Base-by-base conservation (phyloP, 2,329 filamentous ascomycete species). In the Fusarium humuli region DNA sequence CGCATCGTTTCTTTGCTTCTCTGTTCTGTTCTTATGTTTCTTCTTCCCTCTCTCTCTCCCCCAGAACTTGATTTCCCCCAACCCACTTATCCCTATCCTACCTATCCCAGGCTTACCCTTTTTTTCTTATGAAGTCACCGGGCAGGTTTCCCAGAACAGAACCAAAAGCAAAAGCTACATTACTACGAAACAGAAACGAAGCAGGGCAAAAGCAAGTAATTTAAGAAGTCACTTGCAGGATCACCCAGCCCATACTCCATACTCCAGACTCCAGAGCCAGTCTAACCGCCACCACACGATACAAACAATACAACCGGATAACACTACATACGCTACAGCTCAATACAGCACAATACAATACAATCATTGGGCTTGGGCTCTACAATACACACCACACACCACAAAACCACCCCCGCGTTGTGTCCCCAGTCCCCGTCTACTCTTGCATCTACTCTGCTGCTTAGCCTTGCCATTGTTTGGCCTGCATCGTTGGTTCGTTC, bases 331-430 rank as follows among this genome's bases (percentile, higher is more conserved):
- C 67, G 61, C 69, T 56, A 47, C 40, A 27, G 25, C 20, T 20
- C 50, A 20, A 10, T 25, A 30, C 50, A 55, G 20, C 42, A 45
- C 53, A 34, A 45, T 47, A 56, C 41, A 47, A 48, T 27, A 32
- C 42, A n/a, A 42, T 23, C 50, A 23, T 34, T 47, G 53, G 41
- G 42, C 40, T 37, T 37, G 34, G 34, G 34, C 29, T 48, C 44
- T 48, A 49, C 54, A 57, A 49, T 27, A 57, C 50, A 60, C 61
- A 65, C 60, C 34, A 48, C 63, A 57, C 57, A 67, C 59, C 63
- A 63, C 63, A 48, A 57, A 50, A 67, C 59, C 63, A 63, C 67
- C 67, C 67, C 68, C 68, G 68, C 68, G 63, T 52, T 71, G 68
- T 63, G 48, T 64, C 64, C 58, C 62, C 57, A 58, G 66, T 27